Percentiles rank a stretch among this genome's conserved stretches.
Evolutionary conservation across 176 grass and related monocot genomes (phyloP).

Genomic region (Phoenix roebelenii): DNA sequence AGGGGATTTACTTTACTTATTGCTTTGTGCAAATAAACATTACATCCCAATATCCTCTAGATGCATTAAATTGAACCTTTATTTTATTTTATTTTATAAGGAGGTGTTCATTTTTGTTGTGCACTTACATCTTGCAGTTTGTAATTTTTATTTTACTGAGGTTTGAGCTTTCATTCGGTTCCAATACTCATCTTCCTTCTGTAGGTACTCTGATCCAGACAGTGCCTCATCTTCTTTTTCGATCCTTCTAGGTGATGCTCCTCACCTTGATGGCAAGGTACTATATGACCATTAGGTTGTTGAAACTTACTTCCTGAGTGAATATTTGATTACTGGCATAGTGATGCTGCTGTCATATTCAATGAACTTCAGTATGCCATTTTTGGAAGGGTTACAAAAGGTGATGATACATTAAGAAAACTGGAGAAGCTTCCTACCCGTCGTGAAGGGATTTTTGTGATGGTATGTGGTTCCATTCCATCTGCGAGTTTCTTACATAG

Average conservation of each 20-base stretch:
- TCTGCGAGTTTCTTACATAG: too few species aligned
- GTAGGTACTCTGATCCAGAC: constrained; percentile 86
- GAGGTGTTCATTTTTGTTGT: background rate
- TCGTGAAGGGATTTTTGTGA: constrained; percentile 88
- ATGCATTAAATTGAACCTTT: too few species aligned
- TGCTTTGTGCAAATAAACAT: too few species aligned
- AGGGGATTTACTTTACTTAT: too few species aligned
- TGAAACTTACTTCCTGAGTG: background rate
- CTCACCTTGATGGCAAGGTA: constrained; percentile 92
- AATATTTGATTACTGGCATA: constrained; percentile 20
- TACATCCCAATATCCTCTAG: too few species aligned
- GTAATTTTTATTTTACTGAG: too few species aligned
- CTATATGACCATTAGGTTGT: constrained; percentile 7
- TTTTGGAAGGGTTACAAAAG: constrained; percentile 90
- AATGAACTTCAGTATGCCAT: constrained; percentile 71
- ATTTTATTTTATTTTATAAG: too few species aligned
- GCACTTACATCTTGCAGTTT: background rate
- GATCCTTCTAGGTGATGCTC: constrained; percentile 77
- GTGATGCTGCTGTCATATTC: constrained; percentile 11
- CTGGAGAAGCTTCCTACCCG: constrained; percentile 71
- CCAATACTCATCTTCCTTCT: background rate
- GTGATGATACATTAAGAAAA: constrained; percentile 73
- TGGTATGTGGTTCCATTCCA: constrained; percentile 31
- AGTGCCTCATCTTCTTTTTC: constrained; percentile 88
- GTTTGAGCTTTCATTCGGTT: too few species aligned